Evolutionary conservation across 2,329 filamentous ascomycete species (phyloP).

Genomic region (Sporothrix protearum): DNA sequence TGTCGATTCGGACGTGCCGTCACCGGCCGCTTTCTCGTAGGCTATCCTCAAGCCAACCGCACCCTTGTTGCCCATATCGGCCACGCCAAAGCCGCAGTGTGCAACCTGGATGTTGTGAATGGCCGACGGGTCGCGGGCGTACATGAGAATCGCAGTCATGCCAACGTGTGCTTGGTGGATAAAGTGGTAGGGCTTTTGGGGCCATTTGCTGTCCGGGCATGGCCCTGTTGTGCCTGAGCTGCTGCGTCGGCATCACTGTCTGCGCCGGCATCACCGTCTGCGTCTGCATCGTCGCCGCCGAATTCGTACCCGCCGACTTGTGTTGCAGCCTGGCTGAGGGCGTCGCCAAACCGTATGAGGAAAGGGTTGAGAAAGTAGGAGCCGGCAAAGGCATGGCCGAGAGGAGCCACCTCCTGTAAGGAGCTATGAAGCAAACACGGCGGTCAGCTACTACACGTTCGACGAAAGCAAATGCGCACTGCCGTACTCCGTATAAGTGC

Average conservation of each 20-base stretch:
- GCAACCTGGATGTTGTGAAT: constrained; percentile 69
- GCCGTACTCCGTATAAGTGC: no score
- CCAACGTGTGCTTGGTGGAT: constrained; percentile 72
- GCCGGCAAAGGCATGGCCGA: constrained; percentile 80
- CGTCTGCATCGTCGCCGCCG: constrained; percentile 8
- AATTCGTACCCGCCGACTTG: constrained; percentile 32
- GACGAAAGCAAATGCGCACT: not conserved
- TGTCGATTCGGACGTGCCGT: constrained; percentile 33
- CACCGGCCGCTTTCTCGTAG: constrained; percentile 46
- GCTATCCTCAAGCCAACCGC: constrained; percentile 74
- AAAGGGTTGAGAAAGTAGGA: constrained; percentile 75
- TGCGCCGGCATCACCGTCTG: constrained; percentile 16
- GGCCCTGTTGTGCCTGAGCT: not conserved
- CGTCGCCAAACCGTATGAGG: constrained; percentile 65
- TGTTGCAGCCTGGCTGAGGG: constrained; percentile 65
- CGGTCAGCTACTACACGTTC: not conserved
- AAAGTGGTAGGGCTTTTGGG: constrained; percentile 57
- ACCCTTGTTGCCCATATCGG: constrained; percentile 93
- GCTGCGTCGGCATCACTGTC: constrained; percentile 16
- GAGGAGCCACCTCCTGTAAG: constrained; percentile 86
- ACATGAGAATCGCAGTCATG: constrained; percentile 86
- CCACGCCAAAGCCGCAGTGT: constrained; percentile 77
- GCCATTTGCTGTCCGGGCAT: not conserved
- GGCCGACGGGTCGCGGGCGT: constrained; percentile 61
- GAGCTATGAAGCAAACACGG: constrained; percentile 47